Evolutionary conservation across 75 land plant species (phyloP), one percentile per base, ranked within the genome.

Genomic region (Cryptomeria japonica): DNA sequence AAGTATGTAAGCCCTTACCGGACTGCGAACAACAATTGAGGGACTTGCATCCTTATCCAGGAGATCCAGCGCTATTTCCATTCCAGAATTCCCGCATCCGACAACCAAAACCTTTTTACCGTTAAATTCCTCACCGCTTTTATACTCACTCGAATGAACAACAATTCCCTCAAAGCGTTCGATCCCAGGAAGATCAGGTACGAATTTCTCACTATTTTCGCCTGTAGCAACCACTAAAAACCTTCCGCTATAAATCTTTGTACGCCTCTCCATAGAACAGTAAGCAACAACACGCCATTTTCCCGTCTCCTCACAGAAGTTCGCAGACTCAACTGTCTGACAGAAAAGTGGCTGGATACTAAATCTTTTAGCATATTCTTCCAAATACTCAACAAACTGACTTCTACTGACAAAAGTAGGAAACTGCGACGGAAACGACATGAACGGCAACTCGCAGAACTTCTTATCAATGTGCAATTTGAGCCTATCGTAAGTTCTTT

Each of bases 21-120:
- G 38, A 75, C 77, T 75, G 77, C 94, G 87, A 76, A 91, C 90
- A 18, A 91, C 91, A 3, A 95, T 90, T 39, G 94, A 88, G 1
- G 94, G 83, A 41, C 36, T 70, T 6, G 95, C 94, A 14, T 87
- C 88, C n/a, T 77, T 53, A 47, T 89, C 83, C 1, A 77, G 89
- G 19, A 96, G 88, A 46, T 96, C 97, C 64, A 90, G 87, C 19
- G 93, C 93, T 25, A 96, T 90, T 88, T 96, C 97, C 95, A 95
- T 93, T 41, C 97, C 97, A 15, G 97, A 92, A 80, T 95, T 96
- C 5, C 97, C 97, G 49, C 87, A 89, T 0, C 97, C 97, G 19
- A 96, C 96, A 5, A 96, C 97, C 77, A 96, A 84, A 25, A 93
- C 97, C 49, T 84, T 78, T 83, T 92, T 89, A 8, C 87, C 89